Base-by-base conservation (phyloP, 1,284 basidiomycete species). In the Vanrija humicola region DNA sequence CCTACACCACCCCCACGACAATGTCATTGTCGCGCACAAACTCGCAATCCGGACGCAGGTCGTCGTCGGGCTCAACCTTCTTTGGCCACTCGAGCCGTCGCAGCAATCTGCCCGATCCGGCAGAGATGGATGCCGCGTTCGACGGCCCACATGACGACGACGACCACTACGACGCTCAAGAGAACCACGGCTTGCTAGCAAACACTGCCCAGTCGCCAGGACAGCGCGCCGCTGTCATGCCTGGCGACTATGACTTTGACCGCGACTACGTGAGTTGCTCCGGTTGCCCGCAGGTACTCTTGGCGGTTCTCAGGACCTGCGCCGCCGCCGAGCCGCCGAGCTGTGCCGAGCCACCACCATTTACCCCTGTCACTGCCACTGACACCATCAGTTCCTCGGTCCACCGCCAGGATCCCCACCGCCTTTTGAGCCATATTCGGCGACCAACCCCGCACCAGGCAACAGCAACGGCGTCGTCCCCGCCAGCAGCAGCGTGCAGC, bases 321-420 rank as follows among this genome's bases (percentile, higher is more conserved):
- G 34, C 7, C 34, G 9, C 34, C 34, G 34, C 34, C 34, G 34
- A 34, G 34, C 34, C 34, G 34, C 34, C 34, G 34, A 34, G 34
- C 34, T 23, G 21, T 23, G 21, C 21, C 21, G 21, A 23, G 21
- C 21, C 21, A 23, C 21, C 21, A 23, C 21, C 21, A 5, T 23
- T 23, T 23, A 23, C 21, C 21, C 21, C 21, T 23, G 21, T 23
- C 21, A 23, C 34, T 5, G 28, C 28, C 28, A 15, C 34, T 12
- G 5, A 12, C 34, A 46, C 39, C 61, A 71, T 40, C 61, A 71
- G 72, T 72, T 68, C 38, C 68, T 70, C 18, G 34, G 34, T 14
- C 73, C 90, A 3, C 89, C 89, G 2, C 87, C 88, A 1, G 87
- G 88, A 18, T 90, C 89, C 0, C 90, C 90, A 1, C 89, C 90